Conservation (phyloP, 352 stramenopile species). For the Pythium utonaiense region DNA sequence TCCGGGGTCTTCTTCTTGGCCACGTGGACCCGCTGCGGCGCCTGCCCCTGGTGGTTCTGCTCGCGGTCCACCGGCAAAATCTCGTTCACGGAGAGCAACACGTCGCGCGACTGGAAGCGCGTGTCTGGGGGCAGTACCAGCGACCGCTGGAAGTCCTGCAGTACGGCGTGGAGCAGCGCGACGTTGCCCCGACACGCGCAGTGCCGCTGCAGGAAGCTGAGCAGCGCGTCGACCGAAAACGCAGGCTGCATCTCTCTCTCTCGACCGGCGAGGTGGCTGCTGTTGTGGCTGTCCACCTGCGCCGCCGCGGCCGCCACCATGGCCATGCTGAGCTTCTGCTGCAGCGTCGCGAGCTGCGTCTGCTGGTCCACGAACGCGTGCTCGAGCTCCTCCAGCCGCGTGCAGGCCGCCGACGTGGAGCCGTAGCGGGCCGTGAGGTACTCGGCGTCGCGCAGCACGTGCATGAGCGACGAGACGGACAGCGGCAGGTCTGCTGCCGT, state of each 20-base stretch:
- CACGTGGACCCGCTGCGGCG: neutral
- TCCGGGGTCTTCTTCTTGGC: conserved; percentile 12
- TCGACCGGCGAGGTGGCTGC: neutral
- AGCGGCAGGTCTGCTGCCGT: conserved; percentile 13
- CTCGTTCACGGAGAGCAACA: conserved; percentile 22
- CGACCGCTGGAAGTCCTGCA: conserved; percentile 22
- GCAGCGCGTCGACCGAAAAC: conserved; percentile 23
- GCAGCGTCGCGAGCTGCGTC: conserved; percentile 26
- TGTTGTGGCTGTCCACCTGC: conserved; percentile 10
- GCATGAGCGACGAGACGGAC: conserved; percentile 22
- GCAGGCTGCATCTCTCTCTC: too few species aligned
- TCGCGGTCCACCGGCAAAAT: conserved; percentile 6
- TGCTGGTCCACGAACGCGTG: conserved; percentile 22
- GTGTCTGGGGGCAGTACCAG: conserved; percentile 16
- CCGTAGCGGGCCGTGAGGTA: conserved; percentile 32
- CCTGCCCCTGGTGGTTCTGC: neutral
- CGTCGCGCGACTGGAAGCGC: conserved; percentile 15
- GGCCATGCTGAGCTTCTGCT: conserved; percentile 24
- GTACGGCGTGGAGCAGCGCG: conserved; percentile 19
- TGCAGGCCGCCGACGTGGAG: conserved; percentile 26
- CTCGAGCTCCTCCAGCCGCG: conserved; percentile 30
- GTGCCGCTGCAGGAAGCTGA: conserved; percentile 30
- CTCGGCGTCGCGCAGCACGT: conserved; percentile 34
- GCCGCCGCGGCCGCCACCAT: conserved; percentile 21
- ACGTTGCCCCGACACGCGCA: conserved; percentile 35